Percentiles rank a stretch among this genome's conserved stretches.
Conservation (phyloP, 305 asterid genomes). For the Stenogyne calaminthoides region DNA sequence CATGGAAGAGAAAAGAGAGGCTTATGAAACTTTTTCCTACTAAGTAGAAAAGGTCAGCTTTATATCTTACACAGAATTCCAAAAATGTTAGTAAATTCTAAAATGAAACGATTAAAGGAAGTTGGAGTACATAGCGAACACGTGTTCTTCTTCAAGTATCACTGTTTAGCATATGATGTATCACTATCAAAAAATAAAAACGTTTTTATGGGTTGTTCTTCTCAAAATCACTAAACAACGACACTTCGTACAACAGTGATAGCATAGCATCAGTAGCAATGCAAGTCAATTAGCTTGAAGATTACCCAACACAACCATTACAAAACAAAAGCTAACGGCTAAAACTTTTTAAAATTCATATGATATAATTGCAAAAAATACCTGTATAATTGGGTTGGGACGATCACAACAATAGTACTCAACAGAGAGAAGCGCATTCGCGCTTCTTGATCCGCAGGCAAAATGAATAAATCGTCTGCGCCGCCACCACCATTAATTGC, state of each 20-base stretch:
- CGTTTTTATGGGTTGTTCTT: too few species aligned
- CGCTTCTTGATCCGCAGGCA: conserved; percentile 69
- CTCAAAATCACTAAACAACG: too few species aligned
- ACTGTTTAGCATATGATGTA: too few species aligned
- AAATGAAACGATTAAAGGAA: conserved; percentile 6
- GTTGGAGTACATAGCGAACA: not conserved
- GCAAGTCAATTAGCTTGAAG: not conserved
- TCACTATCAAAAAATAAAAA: too few species aligned
- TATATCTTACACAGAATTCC: conserved; percentile 10
- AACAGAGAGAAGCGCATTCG: conserved; percentile 58
- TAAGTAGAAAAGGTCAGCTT: conserved; percentile 7
- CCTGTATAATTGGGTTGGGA: conserved; percentile 92
- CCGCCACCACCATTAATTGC: conserved; percentile 25
- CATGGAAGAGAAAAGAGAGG: conserved; percentile 36
- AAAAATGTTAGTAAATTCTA: conserved; percentile 1
- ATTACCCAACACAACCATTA: not conserved
- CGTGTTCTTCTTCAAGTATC: conserved; percentile 2
- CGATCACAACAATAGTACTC: conserved; percentile 91
- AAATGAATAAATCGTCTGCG: conserved; percentile 70
- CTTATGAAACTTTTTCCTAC: conserved; percentile 16
- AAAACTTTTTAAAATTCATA: not conserved
- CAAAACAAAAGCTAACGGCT: not conserved
- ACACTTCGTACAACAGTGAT: too few species aligned
- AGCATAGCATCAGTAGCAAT: not conserved
- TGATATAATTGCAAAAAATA: conserved; percentile 15